A percentile compares a stretch with the other conserved stretches of the same genome.
phyloP scores from a whole-genome alignment of 2,329 filamentous ascomycete species.

The Lachnellula occidentalis region DNA sequence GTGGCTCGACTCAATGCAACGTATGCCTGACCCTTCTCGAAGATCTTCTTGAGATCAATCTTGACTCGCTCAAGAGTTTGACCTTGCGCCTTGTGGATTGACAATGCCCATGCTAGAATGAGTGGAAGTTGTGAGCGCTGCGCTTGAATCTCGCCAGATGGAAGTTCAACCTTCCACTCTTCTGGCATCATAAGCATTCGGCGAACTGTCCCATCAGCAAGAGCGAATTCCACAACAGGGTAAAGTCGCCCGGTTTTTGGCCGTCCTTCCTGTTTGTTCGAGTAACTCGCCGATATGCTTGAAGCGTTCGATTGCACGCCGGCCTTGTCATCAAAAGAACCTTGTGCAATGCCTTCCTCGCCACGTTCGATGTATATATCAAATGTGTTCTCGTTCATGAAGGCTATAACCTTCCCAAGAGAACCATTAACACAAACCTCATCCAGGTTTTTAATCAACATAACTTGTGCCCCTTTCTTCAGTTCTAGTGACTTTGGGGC shows the following conservation, averaged over 20 bases:
- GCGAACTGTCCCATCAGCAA: slow-evolving; percentile 70
- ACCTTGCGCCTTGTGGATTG: slow-evolving; percentile 96
- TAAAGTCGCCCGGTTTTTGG: slow-evolving; percentile 53
- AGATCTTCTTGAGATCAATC: slow-evolving; percentile 85
- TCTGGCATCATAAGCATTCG: slow-evolving; percentile 80
- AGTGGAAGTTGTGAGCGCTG: slow-evolving; percentile 77
- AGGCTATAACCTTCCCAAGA: slow-evolving; percentile 75
- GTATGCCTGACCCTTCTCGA: slow-evolving; percentile 97
- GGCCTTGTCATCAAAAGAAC: neutral
- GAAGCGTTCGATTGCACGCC: slow-evolving; percentile 35
- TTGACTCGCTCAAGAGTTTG: slow-evolving; percentile 87
- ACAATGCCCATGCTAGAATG: slow-evolving; percentile 93
- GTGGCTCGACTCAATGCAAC: slow-evolving; percentile 93
- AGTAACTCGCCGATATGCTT: slow-evolving; percentile 38
- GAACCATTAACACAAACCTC: slow-evolving; percentile 91
- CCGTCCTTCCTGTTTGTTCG: slow-evolving; percentile 33
- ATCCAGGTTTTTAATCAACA: slow-evolving; percentile 99
- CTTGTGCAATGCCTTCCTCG: slow-evolving; percentile 35
- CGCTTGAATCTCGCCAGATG: slow-evolving; percentile 88
- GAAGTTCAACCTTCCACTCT: slow-evolving; percentile 95
- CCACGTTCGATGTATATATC: slow-evolving; percentile 50
- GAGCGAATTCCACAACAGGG: slow-evolving; percentile 78
- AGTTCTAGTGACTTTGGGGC: slow-evolving; percentile 74
- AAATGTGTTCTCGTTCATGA: slow-evolving; percentile 66
- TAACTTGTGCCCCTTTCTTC: slow-evolving; percentile 92